Evolutionary conservation across 805 yeast genomes (phyloP), one percentile per base, ranked within the genome.

Genomic region (Ogataea methanolica): DNA sequence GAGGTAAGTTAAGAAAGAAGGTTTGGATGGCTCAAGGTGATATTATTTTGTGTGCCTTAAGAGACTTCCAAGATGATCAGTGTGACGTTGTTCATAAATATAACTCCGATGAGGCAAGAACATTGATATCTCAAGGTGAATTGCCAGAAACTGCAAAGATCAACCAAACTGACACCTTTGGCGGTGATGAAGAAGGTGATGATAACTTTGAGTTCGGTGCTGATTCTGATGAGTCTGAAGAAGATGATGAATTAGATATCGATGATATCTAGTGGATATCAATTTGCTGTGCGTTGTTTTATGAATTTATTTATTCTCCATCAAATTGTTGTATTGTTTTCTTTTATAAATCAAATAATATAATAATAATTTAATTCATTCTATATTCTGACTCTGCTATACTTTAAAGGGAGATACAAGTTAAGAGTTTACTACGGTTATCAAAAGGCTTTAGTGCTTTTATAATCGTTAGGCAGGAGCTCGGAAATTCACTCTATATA

Each of bases 11-110:
- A 74, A 88, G 99, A 80, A 94, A 94, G 85, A 94, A 92, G 81
- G 99, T 94, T 52, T 94, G 99, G 99, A 91, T 94, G 89, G 88
- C 88, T 42, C 98, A 90, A 70, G 99, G 99, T 75, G 99, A 94
- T 68, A 94, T 94, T 61, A 89, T 94, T 59, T 76, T 94, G 65
- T 94, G 92, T 42, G 91, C 97, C 7, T 80, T 94, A 61, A 90
- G 99, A 79, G 99, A 94, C 65, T 94, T 94, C 82, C 97, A 94
- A 73, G 97, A 92, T 64, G 96, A 88, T 53, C 96, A 88, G 70
- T 94, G 97, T 76, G 99, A 94, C 69, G 97, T 94, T 58, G 92
- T 94, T 49, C 95, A 92, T 71, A 94, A 94, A 73, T 94, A 85
- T 73, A 89, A 87, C 70, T 85, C 97, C 44, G 99, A 94, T 65